These are phyloP conservation scores for Capsella bursapastoris DNA, from an alignment of 345 rosid species.

Conservation along the genomic window DNA sequence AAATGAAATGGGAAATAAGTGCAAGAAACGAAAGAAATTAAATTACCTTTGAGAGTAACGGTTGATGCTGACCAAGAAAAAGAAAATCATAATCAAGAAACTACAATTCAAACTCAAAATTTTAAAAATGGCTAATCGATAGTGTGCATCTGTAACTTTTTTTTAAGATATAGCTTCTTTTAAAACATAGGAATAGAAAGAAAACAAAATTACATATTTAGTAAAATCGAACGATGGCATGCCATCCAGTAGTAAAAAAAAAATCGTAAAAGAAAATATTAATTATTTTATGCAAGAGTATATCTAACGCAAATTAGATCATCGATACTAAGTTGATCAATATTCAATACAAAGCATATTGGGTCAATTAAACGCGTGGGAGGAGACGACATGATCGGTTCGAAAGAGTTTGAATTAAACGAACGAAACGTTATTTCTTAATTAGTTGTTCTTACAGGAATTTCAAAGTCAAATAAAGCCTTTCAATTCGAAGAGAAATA, in stretches of 20 bases:
- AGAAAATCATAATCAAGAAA: background rate
- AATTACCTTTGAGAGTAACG: constrained; percentile 24
- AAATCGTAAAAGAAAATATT: background rate
- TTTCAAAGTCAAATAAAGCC: constrained; percentile 25
- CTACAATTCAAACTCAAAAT: background rate
- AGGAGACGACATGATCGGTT: constrained; percentile 9
- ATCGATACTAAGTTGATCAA: background rate
- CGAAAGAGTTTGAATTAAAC: constrained; percentile 4
- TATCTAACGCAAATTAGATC: background rate
- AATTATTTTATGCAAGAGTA: background rate
- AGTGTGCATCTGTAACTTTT: background rate
- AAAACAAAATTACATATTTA: background rate
- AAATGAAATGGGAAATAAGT: constrained; percentile 14
- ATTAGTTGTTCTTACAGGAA: constrained; percentile 2
- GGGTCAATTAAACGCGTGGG: background rate
- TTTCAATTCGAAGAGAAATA: background rate
- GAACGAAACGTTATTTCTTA: constrained; percentile 12
- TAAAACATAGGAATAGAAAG: too few species aligned
- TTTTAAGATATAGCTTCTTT: background rate
- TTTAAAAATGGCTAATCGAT: background rate
- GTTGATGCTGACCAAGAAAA: constrained; percentile 20
- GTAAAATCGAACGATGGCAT: background rate
- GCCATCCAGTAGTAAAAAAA: background rate
- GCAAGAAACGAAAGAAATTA: constrained; percentile 5
- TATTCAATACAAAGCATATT: background rate